Percentiles rank a stretch among this genome's conserved stretches.
Conservation (phyloP, 2,329 filamentous ascomycete genomes). For the Penicillium sp. region DNA sequence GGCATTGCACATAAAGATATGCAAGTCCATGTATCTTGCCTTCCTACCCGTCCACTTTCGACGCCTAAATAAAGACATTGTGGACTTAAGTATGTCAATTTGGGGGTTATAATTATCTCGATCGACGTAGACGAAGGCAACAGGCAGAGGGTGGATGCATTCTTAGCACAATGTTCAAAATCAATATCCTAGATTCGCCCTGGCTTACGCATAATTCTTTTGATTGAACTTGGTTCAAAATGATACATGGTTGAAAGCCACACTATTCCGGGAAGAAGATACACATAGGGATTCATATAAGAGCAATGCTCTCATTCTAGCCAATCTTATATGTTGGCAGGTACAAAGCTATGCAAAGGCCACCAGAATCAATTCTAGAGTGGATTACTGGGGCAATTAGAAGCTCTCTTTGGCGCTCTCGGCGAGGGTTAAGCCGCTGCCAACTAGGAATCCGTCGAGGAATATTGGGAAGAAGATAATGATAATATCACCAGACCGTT, state of each 20-base stretch:
- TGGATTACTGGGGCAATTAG: too few species aligned
- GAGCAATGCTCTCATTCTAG: background rate
- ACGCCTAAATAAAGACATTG: background rate
- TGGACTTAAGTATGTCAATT: background rate
- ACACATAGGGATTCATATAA: background rate
- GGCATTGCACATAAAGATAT: background rate
- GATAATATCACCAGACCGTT: too few species aligned
- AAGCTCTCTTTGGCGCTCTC: too few species aligned
- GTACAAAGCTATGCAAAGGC: background rate
- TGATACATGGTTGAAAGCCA: background rate
- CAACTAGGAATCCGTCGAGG: too few species aligned
- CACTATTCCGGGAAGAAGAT: too few species aligned
- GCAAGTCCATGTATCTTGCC: background rate
- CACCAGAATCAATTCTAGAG: too few species aligned
- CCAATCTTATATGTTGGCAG: background rate
- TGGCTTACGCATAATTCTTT: background rate
- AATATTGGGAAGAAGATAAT: too few species aligned
- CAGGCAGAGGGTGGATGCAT: background rate
- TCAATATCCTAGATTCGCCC: background rate
- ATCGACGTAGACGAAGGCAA: background rate
- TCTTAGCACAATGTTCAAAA: background rate
- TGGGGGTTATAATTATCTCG: background rate
- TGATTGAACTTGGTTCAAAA: background rate
- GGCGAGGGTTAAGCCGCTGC: too few species aligned
- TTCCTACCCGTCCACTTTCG: background rate